Evolutionary conservation across 139 green algal genomes (phyloP), one percentile per base, ranked within the genome.

Genomic region (Picochlorum sp.): DNA sequence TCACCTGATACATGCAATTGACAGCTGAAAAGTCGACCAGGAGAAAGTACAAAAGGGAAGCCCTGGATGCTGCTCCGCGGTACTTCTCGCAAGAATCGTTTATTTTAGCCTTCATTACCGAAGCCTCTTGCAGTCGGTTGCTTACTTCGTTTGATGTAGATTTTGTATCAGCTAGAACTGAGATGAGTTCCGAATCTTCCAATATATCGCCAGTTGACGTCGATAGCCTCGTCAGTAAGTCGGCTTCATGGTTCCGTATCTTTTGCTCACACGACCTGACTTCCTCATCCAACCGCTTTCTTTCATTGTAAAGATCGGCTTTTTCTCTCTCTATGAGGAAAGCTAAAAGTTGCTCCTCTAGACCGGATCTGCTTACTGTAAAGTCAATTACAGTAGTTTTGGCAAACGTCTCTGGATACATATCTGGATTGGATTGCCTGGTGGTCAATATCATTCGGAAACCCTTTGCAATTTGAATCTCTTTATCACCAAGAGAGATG

Each of bases 1-100:
- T n/a, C n/a, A n/a, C n/a, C 74, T 95, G 88, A 73, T 97, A 97
- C 90, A 97, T 96, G 76, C 81, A 87, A 79, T 96, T 96, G 50
- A 96, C 88, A 6, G 79, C 72, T 1, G 65, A 73, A 69, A 96
- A 95, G 57, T 97, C 85, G 35, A 86, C 83, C 57, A 97, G 89
- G 20, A 96, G 69, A 74, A 95, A 96, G 75, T 97, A 97, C 29
- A 96, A 64, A 2, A 97, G 76, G 16, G 79, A 87, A 28, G 89
- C 90, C 36, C 90, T 73, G 68, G 89, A 83, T 6, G 90, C 90
- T 2, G 93, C 88, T 16, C 84, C 81, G 10, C 86, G 75, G 77
- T 93, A 97, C 81, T 96, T 89, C 73, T 97, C 89, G 59, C 87
- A 96, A 7, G 90, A 86, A 61, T 89, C 87, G 36, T 81, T 91